phyloP scores from a whole-genome alignment of 495 filamentous ascomycete genomes.

The Hyaloscypha hepaticicola region DNA sequence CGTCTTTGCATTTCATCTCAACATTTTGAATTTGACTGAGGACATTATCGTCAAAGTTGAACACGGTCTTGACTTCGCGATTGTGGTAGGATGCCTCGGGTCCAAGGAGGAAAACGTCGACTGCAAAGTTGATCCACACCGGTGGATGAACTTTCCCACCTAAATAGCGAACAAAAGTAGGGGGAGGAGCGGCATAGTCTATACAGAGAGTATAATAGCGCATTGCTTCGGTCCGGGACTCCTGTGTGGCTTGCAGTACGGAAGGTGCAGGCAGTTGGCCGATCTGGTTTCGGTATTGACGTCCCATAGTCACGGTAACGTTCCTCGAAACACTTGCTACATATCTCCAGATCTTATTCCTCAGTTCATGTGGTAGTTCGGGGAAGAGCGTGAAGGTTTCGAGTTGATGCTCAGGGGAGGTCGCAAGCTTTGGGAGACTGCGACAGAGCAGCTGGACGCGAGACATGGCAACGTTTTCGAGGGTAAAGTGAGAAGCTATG shows the following conservation, averaged over 20 bases:
- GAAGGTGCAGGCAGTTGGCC: not conserved
- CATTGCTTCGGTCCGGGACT: not conserved
- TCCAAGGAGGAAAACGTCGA: no score
- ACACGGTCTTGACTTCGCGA: no score
- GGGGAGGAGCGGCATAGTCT: not conserved
- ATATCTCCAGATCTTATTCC: not conserved
- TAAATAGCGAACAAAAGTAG: no score
- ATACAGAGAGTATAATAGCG: not conserved
- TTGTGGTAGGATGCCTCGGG: no score
- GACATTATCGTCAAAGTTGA: no score
- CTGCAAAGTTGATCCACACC: no score
- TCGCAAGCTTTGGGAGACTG: not conserved
- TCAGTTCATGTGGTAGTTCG: not conserved
- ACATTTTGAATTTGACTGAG: no score
- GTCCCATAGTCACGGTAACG: not conserved
- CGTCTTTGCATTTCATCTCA: no score
- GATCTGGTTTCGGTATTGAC: no score
- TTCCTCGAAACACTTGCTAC: not conserved
- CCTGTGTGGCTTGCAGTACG: not conserved
- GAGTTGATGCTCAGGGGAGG: not conserved
- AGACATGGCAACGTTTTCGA: not conserved
- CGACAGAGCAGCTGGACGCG: not conserved
- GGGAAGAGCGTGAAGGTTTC: not conserved
- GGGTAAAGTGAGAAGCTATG: no score
- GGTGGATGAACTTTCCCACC: no score